phyloP scores from a whole-genome alignment of 352 stramenopile species.

The Phytopythium delawarense region DNA sequence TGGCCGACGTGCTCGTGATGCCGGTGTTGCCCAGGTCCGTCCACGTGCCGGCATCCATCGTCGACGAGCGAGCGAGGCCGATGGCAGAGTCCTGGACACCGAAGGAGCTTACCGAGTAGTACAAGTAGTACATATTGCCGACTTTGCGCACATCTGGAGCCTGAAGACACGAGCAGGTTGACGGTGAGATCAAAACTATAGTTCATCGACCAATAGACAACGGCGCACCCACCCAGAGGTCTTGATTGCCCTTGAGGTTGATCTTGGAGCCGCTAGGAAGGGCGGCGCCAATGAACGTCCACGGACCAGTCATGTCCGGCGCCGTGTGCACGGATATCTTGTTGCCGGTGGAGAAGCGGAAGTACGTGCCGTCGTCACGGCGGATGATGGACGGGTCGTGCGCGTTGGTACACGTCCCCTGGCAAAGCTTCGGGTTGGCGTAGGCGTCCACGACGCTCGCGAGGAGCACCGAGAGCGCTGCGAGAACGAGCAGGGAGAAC shows the following conservation, averaged over 20 bases:
- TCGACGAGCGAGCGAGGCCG: constrained; percentile 34
- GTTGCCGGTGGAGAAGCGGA: constrained; percentile 7
- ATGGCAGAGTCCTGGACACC: constrained; percentile 37
- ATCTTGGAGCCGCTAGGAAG: constrained; percentile 36
- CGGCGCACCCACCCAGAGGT: constrained; percentile 25
- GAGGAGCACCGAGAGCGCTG: background rate
- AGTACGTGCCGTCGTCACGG: constrained; percentile 30
- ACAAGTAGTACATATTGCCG: constrained; percentile 48
- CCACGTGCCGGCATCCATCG: constrained; percentile 27
- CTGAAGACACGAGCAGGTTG: background rate
- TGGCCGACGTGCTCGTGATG: constrained; percentile 24
- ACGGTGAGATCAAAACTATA: too few species aligned
- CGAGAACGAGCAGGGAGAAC: background rate
- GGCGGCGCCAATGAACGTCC: constrained; percentile 32
- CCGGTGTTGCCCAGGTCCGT: constrained; percentile 15
- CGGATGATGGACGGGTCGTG: constrained; percentile 8
- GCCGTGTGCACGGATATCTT: constrained; percentile 38
- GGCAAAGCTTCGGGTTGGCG: constrained; percentile 12
- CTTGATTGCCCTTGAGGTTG: constrained; percentile 32
- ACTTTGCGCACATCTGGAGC: constrained; percentile 42
- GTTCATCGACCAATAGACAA: background rate
- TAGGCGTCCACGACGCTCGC: constrained; percentile 11
- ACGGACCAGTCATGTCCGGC: constrained; percentile 28
- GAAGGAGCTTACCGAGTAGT: constrained; percentile 53
- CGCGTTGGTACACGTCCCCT: constrained; percentile 22